Evolutionary conservation across 441 rosid genomes (phyloP), one percentile per base, ranked within the genome.

Genomic region (Erodium chrysanthum): DNA sequence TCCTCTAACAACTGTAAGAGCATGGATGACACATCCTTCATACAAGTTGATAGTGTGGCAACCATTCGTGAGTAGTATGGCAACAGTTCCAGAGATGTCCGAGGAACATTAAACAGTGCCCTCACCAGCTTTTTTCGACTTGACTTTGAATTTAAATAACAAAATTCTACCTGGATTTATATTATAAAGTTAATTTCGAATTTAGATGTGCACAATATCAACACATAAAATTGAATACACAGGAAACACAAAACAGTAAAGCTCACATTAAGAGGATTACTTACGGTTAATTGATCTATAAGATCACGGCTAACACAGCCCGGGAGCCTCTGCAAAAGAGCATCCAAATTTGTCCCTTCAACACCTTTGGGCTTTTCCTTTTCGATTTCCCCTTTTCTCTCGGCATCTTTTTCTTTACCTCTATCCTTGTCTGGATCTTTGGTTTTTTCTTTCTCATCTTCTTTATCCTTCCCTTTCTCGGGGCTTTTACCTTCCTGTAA

Each of bases 271-370:
- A 77, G 66, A 65, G 68, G 66, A 63, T 66, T 69, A 21, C 77
- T 80, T 85, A 95, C 97, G 56, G 97, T 84, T 78, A 91, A 74
- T 72, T 95, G 99, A 83, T 95, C 99, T 70, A 95, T 95, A 71
- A 95, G 97, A 79, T 91, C 99, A 67, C 99, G 92, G 86, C 93
- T 84, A 62, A 95, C 96, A 63, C 93, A 96, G 71, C 98, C 92
- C 11, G 92, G 97, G 37, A 96, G 98, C 81, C 98, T 84, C 81
- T 87, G 99, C 81, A 92, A 71, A 70, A 96, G 75, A 73, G 98
- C 88, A 84, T 96, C 99, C 78, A 96, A 81, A 84, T 76, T 95
- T 68, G 97, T 80, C 75, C 93, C 99, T 76, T 95, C 99, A 70
- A 83, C 76, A 71, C 89, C 86, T 85, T 88, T 95, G 60, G 81